These are phyloP conservation scores for Backusella liffmaniae DNA, from an alignment of 192 early-diverging fungal species.

Conservation along the genomic window DNA sequence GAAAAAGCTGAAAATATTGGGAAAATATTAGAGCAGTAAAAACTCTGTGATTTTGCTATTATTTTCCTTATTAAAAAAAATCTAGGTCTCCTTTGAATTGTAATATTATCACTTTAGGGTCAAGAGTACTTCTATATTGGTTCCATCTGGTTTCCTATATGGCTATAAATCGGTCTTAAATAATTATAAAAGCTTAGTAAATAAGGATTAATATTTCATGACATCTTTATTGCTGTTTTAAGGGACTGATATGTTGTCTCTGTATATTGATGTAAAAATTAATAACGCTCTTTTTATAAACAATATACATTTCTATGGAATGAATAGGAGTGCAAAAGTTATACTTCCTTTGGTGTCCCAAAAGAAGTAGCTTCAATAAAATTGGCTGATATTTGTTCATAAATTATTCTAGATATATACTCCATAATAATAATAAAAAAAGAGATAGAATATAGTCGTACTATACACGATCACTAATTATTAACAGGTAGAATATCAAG, in stretches of 20 bases:
- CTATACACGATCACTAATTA: neutral
- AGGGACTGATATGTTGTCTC: neutral
- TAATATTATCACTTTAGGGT: neutral
- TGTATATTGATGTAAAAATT: neutral
- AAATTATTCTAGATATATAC: too few species aligned
- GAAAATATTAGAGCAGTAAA: neutral
- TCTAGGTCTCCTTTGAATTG: neutral
- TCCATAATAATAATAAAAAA: too few species aligned
- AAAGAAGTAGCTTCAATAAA: neutral
- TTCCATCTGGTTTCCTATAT: neutral
- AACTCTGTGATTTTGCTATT: neutral
- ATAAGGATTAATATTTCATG: neutral
- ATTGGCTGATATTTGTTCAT: neutral
- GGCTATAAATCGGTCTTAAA: neutral
- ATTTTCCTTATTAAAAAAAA: neutral
- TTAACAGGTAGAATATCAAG: neutral
- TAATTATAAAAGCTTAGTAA: neutral
- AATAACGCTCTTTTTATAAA: constrained; percentile 5
- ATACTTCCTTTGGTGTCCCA: neutral
- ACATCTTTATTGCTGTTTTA: neutral
- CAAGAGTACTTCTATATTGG: neutral
- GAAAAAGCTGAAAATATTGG: too few species aligned
- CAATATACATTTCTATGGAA: neutral
- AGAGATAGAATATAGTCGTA: too few species aligned
- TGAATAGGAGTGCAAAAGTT: neutral